Evolutionary conservation across 2,329 filamentous ascomycete species (phyloP).

Genomic region (Graphium sp.): DNA sequence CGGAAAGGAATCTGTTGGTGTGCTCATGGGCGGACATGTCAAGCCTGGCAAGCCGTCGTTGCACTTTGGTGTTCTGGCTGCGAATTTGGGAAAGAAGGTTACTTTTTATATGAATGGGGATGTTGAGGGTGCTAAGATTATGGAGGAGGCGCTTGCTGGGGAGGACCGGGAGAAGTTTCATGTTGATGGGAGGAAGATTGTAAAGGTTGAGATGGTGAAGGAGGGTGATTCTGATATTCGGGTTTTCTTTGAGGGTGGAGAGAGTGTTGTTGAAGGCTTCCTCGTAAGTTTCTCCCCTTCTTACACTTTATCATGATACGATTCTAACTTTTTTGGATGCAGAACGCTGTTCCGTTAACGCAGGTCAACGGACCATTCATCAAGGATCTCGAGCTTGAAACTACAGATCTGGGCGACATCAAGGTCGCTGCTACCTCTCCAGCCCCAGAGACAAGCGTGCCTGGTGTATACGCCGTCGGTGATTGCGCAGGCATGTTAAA

Average conservation of each 20-base stretch:
- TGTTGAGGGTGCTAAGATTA: constrained; percentile 10
- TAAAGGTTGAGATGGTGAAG: constrained; percentile 11
- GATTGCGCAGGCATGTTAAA: constrained; percentile 22
- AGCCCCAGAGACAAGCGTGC: constrained; percentile 29
- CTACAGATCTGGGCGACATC: constrained; percentile 23
- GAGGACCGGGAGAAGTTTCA: constrained; percentile 13
- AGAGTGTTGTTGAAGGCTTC: constrained; percentile 18
- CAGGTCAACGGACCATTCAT: constrained; percentile 21
- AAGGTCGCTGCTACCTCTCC: constrained; percentile 20
- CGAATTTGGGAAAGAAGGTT: constrained; percentile 21
- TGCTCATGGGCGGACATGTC: constrained; percentile 23
- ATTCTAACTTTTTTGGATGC: neutral
- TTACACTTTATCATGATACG: too few species aligned
- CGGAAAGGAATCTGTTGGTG: constrained; percentile 23
- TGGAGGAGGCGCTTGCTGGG: constrained; percentile 10
- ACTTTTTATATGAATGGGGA: constrained; percentile 34
- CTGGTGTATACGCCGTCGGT: constrained; percentile 35
- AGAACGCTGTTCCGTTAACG: constrained; percentile 17
- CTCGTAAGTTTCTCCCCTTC: constrained; percentile 11
- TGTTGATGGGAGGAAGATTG: constrained; percentile 18
- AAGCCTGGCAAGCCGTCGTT: constrained; percentile 14
- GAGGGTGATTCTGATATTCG: constrained; percentile 12
- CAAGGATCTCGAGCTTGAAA: constrained; percentile 24
- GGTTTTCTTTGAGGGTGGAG: constrained; percentile 22
- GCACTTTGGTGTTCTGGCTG: constrained; percentile 24